These are phyloP conservation scores for Trametes cingulata DNA, from an alignment of 768 basidiomycete species.

Conservation along the genomic window DNA sequence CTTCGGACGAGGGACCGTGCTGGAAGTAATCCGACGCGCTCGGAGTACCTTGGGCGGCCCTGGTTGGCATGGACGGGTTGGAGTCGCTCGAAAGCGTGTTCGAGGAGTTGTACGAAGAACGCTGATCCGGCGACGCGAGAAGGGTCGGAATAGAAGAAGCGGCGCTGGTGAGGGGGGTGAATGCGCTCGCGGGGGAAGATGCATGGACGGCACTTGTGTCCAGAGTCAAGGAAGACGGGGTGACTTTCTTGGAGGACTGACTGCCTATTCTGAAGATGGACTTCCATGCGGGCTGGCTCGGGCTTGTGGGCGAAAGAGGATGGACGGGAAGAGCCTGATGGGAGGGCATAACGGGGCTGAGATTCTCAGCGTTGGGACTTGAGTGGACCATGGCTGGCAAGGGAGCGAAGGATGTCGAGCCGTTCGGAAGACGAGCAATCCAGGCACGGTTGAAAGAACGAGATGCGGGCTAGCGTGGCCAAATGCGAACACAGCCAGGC, in stretches of 20 bases:
- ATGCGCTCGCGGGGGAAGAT: conserved; percentile 36
- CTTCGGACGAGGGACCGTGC: conserved; percentile 20
- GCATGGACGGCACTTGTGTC: conserved; percentile 47
- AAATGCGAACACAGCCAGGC: not conserved
- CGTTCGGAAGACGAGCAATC: conserved; percentile 13
- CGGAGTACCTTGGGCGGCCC: conserved; percentile 22
- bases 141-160: conserved; percentile 22
- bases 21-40: conserved; percentile 29
- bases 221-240: conserved; percentile 49
- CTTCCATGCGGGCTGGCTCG: conserved; percentile 53
- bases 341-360: conserved; percentile 26
- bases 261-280: conserved; percentile 71
- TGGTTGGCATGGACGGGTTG: conserved; percentile 38
- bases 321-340: conserved; percentile 21
- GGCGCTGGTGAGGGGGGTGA: conserved; percentile 28
- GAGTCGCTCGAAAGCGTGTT: conserved; percentile 77
- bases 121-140: conserved; percentile 56
- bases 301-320: conserved; percentile 17
- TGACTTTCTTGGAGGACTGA: conserved; percentile 61
- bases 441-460: conserved; percentile 13
- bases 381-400: conserved; percentile 20
- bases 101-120: conserved; percentile 79
- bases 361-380: conserved; percentile 21
- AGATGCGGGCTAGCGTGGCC: not conserved
- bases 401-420: conserved; percentile 11